These are phyloP conservation scores for Didymella pomorum DNA, from an alignment of 2,329 filamentous ascomycete species.

Conservation along the genomic window DNA sequence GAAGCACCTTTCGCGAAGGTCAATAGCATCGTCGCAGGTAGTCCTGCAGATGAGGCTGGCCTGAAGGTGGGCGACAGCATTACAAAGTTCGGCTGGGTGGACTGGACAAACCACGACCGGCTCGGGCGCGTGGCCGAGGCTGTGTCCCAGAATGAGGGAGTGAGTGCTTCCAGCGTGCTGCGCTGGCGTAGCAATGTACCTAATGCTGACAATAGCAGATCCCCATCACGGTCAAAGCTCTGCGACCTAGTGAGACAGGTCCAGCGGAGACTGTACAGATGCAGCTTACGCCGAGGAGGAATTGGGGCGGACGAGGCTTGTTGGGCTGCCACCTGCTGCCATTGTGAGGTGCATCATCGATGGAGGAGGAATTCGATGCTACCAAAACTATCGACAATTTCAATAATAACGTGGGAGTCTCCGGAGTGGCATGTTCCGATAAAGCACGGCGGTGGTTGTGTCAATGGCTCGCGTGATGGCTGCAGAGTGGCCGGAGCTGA, in stretches of 20 bases:
- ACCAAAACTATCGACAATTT: background rate
- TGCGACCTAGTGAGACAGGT: constrained; percentile 57
- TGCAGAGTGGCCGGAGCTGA: constrained; percentile 12
- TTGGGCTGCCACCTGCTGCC: constrained; percentile 91
- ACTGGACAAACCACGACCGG: constrained; percentile 84
- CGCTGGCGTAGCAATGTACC: constrained; percentile 5
- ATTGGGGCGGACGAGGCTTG: constrained; percentile 91
- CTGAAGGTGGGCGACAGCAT: constrained; percentile 82
- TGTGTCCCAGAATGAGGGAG: constrained; percentile 88
- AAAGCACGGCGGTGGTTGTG: constrained; percentile 10
- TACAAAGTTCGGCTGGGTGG: constrained; percentile 83
- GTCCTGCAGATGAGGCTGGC: constrained; percentile 84
- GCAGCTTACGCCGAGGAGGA: constrained; percentile 74
- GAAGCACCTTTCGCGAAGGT: constrained; percentile 85
- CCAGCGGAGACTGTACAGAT: constrained; percentile 66
- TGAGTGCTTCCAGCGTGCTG: constrained; percentile 59
- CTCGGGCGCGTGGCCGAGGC: constrained; percentile 87
- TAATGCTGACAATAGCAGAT: constrained; percentile 60
- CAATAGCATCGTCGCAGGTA: constrained; percentile 78
- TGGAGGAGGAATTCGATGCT: background rate
- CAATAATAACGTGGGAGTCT: constrained; percentile 6
- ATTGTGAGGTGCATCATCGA: constrained; percentile 59
- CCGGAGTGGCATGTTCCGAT: constrained; percentile 1
- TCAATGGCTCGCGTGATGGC: constrained; percentile 8
- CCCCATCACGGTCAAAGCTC: constrained; percentile 71